Conservation (phyloP, 352 stramenopile species). For the Elongisporangium anandrum region DNA sequence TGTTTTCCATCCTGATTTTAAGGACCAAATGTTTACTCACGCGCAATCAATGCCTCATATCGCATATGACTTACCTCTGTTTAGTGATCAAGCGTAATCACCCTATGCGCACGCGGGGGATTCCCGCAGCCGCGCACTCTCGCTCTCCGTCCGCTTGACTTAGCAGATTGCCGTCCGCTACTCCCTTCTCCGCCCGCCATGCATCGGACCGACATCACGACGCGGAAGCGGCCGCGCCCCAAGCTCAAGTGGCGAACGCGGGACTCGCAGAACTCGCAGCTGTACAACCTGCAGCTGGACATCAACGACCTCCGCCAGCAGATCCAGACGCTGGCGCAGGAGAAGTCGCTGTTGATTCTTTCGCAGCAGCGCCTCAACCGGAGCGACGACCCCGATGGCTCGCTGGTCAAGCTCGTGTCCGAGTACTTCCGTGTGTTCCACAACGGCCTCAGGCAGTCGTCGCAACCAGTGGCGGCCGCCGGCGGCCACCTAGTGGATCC, state of each 20-base stretch:
- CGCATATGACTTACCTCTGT: not conserved
- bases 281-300: conserved; percentile 60
- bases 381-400: conserved; percentile 34
- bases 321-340: conserved; percentile 29
- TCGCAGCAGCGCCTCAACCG: conserved; percentile 27
- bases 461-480: not conserved
- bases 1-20: not conserved
- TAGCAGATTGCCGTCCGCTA: not conserved
- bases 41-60: too few species aligned
- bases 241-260: conserved; percentile 57
- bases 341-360: conserved; percentile 18
- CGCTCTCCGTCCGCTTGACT: not conserved
- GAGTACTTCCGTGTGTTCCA: conserved; percentile 62
- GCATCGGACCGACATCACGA: not conserved
- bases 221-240: not conserved
- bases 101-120: not conserved
- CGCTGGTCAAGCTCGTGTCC: conserved; percentile 37
- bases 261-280: conserved; percentile 44
- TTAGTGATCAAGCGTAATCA: not conserved
- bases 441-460: conserved; percentile 12
- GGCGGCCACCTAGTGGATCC: conserved; percentile 12
- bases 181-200: not conserved
- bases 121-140: not conserved
- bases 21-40: not conserved
- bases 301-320: conserved; percentile 38